Conservation (phyloP, 1,284 basidiomycete genomes). For the Pseudomicrostroma phylloplanum region DNA sequence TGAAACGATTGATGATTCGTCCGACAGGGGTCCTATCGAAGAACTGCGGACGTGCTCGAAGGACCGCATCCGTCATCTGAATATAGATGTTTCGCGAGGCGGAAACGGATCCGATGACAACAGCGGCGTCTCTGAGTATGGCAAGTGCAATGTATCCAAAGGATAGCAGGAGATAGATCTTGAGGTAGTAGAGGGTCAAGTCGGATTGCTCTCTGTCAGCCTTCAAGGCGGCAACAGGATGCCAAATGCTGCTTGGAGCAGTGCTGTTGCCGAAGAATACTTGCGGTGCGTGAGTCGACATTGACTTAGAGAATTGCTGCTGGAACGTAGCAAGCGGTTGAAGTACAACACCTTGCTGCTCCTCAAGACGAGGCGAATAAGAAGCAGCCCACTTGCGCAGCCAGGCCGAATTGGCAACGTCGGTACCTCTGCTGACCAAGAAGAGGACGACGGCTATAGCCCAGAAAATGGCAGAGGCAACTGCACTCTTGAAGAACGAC, state of each 20-base stretch:
- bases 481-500: constrained; percentile 22
- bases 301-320: neutral
- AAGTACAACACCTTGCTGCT: neutral
- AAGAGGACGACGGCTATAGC: constrained; percentile 29
- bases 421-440: constrained; percentile 29
- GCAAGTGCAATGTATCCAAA: constrained; percentile 34
- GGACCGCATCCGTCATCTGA: constrained; percentile 68
- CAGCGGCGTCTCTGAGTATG: constrained; percentile 34
- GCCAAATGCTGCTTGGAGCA: neutral
- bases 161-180: constrained; percentile 34
- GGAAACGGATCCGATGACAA: constrained; percentile 34
- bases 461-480: constrained; percentile 34
- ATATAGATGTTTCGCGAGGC: constrained; percentile 41
- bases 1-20: constrained; percentile 48
- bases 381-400: constrained; percentile 45
- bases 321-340: neutral
- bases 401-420: constrained; percentile 43
- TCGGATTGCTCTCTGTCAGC: constrained; percentile 13
- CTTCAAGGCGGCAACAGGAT: neutral
- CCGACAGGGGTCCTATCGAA: constrained; percentile 48
- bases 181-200: constrained; percentile 40
- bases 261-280: neutral
- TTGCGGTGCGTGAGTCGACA: neutral
- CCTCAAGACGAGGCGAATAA: constrained; percentile 12
- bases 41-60: constrained; percentile 64